A percentile compares a stretch with the other conserved stretches of the same genome.
These are phyloP conservation scores for Chiua sp. DNA, from an alignment of 1,284 basidiomycete species.

Conservation along the genomic window DNA sequence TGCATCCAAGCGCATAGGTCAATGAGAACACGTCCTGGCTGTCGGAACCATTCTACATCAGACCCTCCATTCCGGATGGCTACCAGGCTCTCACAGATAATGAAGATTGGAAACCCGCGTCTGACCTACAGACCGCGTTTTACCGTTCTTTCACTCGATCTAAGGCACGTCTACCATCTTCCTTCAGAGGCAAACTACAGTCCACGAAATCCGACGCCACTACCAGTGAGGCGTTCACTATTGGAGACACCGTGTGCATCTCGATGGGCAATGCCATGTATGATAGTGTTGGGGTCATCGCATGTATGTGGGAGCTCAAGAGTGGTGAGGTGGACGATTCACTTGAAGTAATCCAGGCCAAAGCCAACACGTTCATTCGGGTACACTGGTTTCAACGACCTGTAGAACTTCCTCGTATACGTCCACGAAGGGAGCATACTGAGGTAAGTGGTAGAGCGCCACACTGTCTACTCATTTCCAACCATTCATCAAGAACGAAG, in stretches of 20 bases:
- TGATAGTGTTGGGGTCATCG: slow-evolving; percentile 68
- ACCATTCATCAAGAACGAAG: slow-evolving; percentile 58
- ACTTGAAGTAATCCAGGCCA: slow-evolving; percentile 29
- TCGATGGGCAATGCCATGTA: slow-evolving; percentile 52
- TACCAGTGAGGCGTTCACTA: slow-evolving; percentile 43
- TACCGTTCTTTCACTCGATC: slow-evolving; percentile 38
- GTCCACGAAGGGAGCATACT: slow-evolving; percentile 59
- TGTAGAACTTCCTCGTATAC: slow-evolving; percentile 57
- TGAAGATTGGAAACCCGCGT: slow-evolving; percentile 28
- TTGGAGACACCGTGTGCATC: slow-evolving; percentile 73
- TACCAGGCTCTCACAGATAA: slow-evolving; percentile 42
- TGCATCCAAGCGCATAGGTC: slow-evolving; percentile 32
- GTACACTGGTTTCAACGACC: slow-evolving; percentile 78
- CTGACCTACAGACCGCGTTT: slow-evolving; percentile 33
- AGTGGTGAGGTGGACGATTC: slow-evolving; percentile 35
- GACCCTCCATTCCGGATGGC: slow-evolving; percentile 41
- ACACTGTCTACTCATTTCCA: slow-evolving; percentile 1
- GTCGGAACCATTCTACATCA: slow-evolving; percentile 43
- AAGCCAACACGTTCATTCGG: slow-evolving; percentile 52
- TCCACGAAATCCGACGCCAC: slow-evolving; percentile 24
- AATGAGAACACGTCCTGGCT: slow-evolving; percentile 46
- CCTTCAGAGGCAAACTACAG: slow-evolving; percentile 30
- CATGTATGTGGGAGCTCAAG: slow-evolving; percentile 65
- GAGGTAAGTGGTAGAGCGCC: slow-evolving; percentile 48
- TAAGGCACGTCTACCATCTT: slow-evolving; percentile 19